Evolutionary conservation across 164 flowering plant species (phyloP).

Genomic region (Amborella trichopoda): DNA sequence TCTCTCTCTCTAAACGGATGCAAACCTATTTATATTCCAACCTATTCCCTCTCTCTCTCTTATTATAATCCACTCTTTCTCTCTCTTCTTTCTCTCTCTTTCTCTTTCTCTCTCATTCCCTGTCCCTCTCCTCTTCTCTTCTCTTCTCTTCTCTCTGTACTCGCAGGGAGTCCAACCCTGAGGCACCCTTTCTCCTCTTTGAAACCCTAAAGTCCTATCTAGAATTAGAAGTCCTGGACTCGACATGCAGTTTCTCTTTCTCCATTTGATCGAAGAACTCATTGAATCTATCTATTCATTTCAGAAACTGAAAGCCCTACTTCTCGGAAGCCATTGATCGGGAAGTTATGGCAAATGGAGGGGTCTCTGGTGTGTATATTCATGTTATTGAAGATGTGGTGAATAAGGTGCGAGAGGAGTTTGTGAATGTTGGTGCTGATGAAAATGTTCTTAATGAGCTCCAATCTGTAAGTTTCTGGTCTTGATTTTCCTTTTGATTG

Average conservation of each 20-base stretch:
- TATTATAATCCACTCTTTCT: constrained; percentile 8
- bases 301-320: too few species aligned
- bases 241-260: too few species aligned
- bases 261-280: too few species aligned
- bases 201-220: too few species aligned
- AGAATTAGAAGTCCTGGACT: too few species aligned
- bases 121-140: neutral
- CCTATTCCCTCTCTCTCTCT: constrained; percentile 25
- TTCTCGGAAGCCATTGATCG: too few species aligned
- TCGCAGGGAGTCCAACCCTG: too few species aligned
- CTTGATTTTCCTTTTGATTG: neutral
- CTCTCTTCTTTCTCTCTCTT: constrained; percentile 1
- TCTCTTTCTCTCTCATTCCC: neutral
- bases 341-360: too few species aligned
- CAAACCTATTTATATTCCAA: constrained; percentile 95
- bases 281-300: too few species aligned
- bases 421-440: constrained; percentile 62
- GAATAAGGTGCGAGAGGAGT: constrained; percentile 82
- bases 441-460: constrained; percentile 66
- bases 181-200: too few species aligned
- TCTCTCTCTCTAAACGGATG: constrained; percentile 36
- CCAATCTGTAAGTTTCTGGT: constrained; percentile 48
- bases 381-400: constrained; percentile 85
- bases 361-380: constrained; percentile 63
- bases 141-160: too few species aligned